Evolutionary conservation across 1,284 basidiomycete genomes (phyloP).

Genomic region (Sporisorium iseilematis-ciliati): DNA sequence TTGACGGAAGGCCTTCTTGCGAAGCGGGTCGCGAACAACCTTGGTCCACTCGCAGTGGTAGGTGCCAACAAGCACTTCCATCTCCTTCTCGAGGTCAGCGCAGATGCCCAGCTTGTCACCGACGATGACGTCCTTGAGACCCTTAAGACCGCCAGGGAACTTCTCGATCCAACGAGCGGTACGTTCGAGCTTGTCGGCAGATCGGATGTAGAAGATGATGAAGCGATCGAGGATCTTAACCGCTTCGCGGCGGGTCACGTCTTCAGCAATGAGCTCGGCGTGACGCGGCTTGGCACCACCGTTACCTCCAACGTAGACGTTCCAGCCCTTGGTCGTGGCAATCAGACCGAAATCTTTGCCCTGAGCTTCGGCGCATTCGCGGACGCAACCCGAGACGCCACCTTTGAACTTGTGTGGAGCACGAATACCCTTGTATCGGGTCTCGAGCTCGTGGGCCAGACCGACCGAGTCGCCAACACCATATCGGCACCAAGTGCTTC

Average conservation of each 20-base stretch:
- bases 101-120: slow-evolving; percentile 84
- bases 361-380: slow-evolving; percentile 75
- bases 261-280: slow-evolving; percentile 73
- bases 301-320: slow-evolving; percentile 81
- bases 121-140: slow-evolving; percentile 77
- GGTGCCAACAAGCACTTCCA: slow-evolving; percentile 77
- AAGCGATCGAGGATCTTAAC: slow-evolving; percentile 79
- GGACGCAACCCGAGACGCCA: slow-evolving; percentile 78
- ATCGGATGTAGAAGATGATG: slow-evolving; percentile 78
- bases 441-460: slow-evolving; percentile 79
- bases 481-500: slow-evolving; percentile 79
- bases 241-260: slow-evolving; percentile 68
- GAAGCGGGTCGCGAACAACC: slow-evolving; percentile 75
- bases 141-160: slow-evolving; percentile 79
- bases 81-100: slow-evolving; percentile 78
- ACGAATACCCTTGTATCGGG: slow-evolving; percentile 79
- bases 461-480: slow-evolving; percentile 82
- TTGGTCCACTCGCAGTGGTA: slow-evolving; percentile 81
- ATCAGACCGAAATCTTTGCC: slow-evolving; percentile 82
- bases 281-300: slow-evolving; percentile 79
- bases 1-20: slow-evolving; percentile 76
- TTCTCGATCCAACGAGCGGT: slow-evolving; percentile 83
- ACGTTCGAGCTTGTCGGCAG: slow-evolving; percentile 75
- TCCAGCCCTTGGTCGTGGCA: slow-evolving; percentile 76
- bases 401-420: slow-evolving; percentile 82